Base-by-base conservation (phyloP, 2,329 filamentous ascomycete genomes). In the Cladosporium phlei region DNA sequence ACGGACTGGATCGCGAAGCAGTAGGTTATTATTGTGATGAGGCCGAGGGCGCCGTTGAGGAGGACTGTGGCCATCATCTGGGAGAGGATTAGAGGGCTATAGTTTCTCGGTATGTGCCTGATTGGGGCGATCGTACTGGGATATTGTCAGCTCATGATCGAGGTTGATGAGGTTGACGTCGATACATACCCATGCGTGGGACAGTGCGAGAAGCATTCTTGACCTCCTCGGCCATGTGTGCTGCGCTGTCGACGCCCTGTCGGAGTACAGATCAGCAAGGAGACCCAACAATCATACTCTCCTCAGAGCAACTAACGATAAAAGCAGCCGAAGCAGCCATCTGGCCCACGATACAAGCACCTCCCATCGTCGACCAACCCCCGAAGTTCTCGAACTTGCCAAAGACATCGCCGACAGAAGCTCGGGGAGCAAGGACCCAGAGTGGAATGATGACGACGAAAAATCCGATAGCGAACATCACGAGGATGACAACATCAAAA, bases 1-100 rank as follows among this genome's bases (percentile, higher is more conserved):
- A 53, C 47, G 37, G 20, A 21, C 19, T 48, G 46, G 21, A 48
- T 40, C 6, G 51, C 48, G 39, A 58, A 59, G 29, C 46, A 47
- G 47, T 52, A 56, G 22, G 69, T 68, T 47, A 71, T 64, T 11
- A 68, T 59, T 61, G 69, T 68, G 43, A 67, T 49, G 12, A 71
- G 49, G 11, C 68, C 69, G 9, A 70, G 58, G 9, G 62, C 57
- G 9, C 69, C 69, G 35, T 72, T 72, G 39, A 71, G 62, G 8
- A 62, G 30, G 11, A 65, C 56, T 0, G 67, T 69, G 42, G 59
- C 61, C 11, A 71, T 60, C 67, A 72, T 70, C 30, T 33, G 17
- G 30, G 30, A 5, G 30, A 19, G 4, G 12, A 19, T 33, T 20
- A 33, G 30, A 17, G 65, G 66, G 46, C 54, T 52, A 4, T 16